Base-by-base conservation (phyloP, 78 protist genomes). In the Dictyostelium capitatum region DNA sequence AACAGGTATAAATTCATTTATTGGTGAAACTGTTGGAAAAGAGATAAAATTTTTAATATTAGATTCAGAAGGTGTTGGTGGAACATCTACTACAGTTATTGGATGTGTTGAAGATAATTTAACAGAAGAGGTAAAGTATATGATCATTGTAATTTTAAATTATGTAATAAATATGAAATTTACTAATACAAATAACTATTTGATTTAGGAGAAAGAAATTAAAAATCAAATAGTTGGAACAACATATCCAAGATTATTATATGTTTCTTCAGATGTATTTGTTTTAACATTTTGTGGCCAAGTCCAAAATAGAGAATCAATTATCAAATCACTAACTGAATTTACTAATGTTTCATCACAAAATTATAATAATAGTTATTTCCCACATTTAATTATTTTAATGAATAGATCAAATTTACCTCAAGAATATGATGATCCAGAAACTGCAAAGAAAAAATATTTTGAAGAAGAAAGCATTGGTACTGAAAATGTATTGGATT, bases 201-300 rank as follows among this genome's bases (percentile, higher is more conserved):
- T 14, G 1, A 51, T 14, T 51, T 9, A 51, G 8, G 14, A 51
- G 1, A 51, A 51, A 51, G 57, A 51, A 51, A 51, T 51, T 51
- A 51, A 17, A 57, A n/a, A 57, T 57, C 28, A 6, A 57, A 14
- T 57, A 19, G 65, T 57, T 57, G 28, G 20, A 57, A 57, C 20
- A 14, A 5, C 65, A 20, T 82, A 70, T 67, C 89, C 89, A 70
- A n/a, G 80, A 14, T 30, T 82, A 2, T 20, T 82, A 15, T 70
- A 82, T 70, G 15, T 82, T 2, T 67, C 70, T 19, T 47, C 65
- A 50, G 80, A 82, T 82, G 89, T 82, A 0, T 30, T 82, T 0
- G 70, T 82, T 70, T 82, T 15, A 70, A 50, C 80, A 20, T 20
- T 74, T 50, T 5, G n/a, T n/a, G n/a, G n/a, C n/a, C n/a, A n/a